Evolutionary conservation across 2,329 filamentous ascomycete species (phyloP), one percentile per base, ranked within the genome.

Genomic region (Sclerotinia minor): DNA sequence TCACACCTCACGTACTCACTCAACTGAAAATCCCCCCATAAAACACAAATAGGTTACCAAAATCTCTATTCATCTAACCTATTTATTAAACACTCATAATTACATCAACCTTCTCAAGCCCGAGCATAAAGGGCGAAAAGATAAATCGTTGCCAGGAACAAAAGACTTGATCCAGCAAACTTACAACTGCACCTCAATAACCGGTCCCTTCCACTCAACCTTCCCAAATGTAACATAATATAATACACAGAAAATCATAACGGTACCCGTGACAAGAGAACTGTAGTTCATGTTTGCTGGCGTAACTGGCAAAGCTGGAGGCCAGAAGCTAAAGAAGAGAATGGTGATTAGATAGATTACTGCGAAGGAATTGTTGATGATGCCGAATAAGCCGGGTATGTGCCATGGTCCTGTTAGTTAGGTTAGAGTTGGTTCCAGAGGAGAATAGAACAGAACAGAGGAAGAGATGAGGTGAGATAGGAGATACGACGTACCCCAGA

Each of bases 321-420:
- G 83, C 76, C 82, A 84, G 69, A 83, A 83, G 57, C 78, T 79
- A 70, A 84, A 82, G 21, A 81, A 61, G 17, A 49, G 41, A 61
- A 61, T 76, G 50, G 82, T 76, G 4, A 78, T 69, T 35, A 83
- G 76, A 69, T 81, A 85, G 4, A 77, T 45, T 3, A 81, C 71
- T 0, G 80, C 80, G 58, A 77, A 79, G n/a, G 75, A 35, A 63
- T 83, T 83, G 65, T 83, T 70, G 13, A 76, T 65, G 2, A 80
- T 74, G 0, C 82, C 82, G 64, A 72, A 78, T 13, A 72, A 71
- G 5, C 82, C 82, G 6, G 17, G 57, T 13, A 69, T 47, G 24
- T 54, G 50, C 53, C 68, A 71, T 57, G 66, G 66, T 17, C 66
- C 50, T 38, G 64, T 64, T 21, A 4, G 6, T 29, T 47, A 4